Conservation (phyloP, 164 flowering plant species). For the Chimonanthus praecox region DNA sequence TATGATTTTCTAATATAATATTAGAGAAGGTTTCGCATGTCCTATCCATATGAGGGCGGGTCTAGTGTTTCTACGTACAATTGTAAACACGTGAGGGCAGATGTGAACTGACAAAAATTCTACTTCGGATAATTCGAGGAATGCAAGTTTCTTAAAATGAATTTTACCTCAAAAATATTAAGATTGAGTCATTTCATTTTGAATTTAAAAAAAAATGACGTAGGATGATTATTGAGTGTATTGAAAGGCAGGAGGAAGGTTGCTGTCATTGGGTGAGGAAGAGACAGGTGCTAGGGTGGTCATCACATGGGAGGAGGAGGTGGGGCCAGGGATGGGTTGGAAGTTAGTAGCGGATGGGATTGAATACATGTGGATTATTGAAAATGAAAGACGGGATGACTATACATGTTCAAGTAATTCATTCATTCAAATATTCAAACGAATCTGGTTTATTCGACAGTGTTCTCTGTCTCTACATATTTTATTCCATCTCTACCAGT, state of each 20-base stretch:
- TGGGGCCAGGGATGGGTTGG: slow-evolving; percentile 24
- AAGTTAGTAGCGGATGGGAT: slow-evolving; percentile 40
- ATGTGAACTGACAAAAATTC: no score
- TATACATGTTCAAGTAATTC: slow-evolving; percentile 35
- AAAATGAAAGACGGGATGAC: slow-evolving; percentile 38
- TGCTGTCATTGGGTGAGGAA: slow-evolving; percentile 7
- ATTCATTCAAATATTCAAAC: slow-evolving; percentile 34
- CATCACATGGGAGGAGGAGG: slow-evolving; percentile 20
- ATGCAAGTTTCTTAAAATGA: no score
- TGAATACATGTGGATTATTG: slow-evolving; percentile 31
- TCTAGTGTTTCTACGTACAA: no score
- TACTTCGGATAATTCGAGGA: no score
- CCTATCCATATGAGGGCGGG: no score
- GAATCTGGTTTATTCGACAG: slow-evolving; percentile 18
- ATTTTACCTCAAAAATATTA: no score
- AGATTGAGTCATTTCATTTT: no score
- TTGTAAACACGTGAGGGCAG: no score
- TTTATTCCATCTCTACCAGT: no score
- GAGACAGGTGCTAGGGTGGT: slow-evolving; percentile 9
- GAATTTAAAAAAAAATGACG: no score
- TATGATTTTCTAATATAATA: no score
- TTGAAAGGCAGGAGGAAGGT: slow-evolving; percentile 4
- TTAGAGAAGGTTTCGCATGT: no score
- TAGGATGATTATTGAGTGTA: neutral
- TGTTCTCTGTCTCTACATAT: neutral